Evolutionary conservation across 1,139 yeast species (phyloP), one percentile per base, ranked within the genome.

Genomic region (Keqinozyma sinolaborantium): DNA sequence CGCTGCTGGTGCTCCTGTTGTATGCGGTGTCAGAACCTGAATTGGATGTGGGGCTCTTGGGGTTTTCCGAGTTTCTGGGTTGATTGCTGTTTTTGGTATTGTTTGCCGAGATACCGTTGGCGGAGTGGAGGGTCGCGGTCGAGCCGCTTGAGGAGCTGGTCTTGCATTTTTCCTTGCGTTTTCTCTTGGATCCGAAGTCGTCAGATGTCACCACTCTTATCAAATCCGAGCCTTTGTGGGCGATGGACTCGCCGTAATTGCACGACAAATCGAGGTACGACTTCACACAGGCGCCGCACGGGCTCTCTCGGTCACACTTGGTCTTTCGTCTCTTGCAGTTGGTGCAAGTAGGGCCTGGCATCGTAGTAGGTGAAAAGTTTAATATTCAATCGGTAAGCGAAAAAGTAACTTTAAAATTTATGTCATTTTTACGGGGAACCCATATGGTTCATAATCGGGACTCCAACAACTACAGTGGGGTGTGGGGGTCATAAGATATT

Each of bases 271-370:
- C 9, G 10, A 18, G 21, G 10, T 10, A 18, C 21, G 10, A 60
- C 39, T 62, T 63, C 25, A 52, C 53, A 44, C 73, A 67, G 8
- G 61, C 56, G n/a, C 65, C 52, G 36, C 73, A 66, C 7, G 73
- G 73, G 18, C 41, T 48, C 4, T 56, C 60, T 29, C 60, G 51
- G 40, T 65, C 68, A 48, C 73, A 67, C 34, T 56, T 62, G 35
- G 65, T 65, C 42, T 66, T 67, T 18, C 71, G 44, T 34, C 50
- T 51, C 26, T 61, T 54, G 41, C 72, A 66, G 42, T 18, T 18
- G 21, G 7, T 18, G 21, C 21, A 18, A 7, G 21, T 18, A 7
- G 7, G 21, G 10, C 7, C 10, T 18, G 21, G 9, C 21, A 18
- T 18, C 10, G 21, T 18, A 7, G n/a, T n/a, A n/a, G n/a, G n/a